Base-by-base conservation (phyloP, 2,329 filamentous ascomycete species). In the Plenodomus tracheiphilus region DNA sequence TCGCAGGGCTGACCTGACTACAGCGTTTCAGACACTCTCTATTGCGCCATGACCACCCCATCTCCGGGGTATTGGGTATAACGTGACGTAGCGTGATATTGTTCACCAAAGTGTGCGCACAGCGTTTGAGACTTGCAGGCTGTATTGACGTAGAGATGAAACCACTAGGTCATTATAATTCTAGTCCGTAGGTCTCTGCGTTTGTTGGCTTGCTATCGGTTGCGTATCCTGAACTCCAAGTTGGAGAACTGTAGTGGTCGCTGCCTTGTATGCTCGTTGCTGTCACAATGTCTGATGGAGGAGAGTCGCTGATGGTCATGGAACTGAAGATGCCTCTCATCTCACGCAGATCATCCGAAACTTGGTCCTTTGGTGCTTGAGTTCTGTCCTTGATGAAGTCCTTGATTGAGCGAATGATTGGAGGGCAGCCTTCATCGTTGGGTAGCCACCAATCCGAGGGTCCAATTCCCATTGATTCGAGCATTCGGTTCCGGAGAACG, bases 361-460 rank as follows among this genome's bases (percentile, higher is more conserved):
- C 72, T 50, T 77, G 69, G 56, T 82, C 77, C 45, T 74, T 75
- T 1, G 78, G 76, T 34, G 74, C 55, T 15, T 58, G 83, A 7
- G 81, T 88, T 40, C 90, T 83, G 56, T 94, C 89, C 60, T 89
- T 85, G 21, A 91, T 89, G 72, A 96, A 92, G 36, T 84, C 82
- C 17, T 92, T 87, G 53, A 96, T 85, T 45, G 83, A 87, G 43
- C 85, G 86, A 45, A 97, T 79, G 36, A 95, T 83, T 0, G 83
- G 82, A 10, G 83, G 86, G 62, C 88, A 88, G 1, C 83, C 85
- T 74, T 93, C 88, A 54, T 90, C 84, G 68, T 94, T 82, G 2
- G 91, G 89, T 2, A 97, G 81, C 94, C 94, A 99, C 90, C 91
- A 97, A 48, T 86, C 80, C 38, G 83, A 83, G 44, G 91, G 84